These are phyloP conservation scores for Neurospora pannonica DNA, from an alignment of 495 filamentous ascomycete species.

Conservation along the genomic window DNA sequence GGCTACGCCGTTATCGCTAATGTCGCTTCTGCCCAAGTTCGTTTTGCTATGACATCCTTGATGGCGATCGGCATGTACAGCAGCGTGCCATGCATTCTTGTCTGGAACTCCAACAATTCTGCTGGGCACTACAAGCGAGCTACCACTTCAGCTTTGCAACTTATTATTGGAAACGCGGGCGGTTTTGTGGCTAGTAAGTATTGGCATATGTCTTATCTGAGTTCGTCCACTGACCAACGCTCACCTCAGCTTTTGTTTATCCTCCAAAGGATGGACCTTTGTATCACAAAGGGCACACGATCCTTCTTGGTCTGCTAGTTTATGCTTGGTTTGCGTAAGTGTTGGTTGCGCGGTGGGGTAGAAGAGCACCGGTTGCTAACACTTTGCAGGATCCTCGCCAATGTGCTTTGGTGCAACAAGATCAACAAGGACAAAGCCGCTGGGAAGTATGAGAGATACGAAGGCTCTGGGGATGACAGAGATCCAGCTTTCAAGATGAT, in stretches of 20 bases:
- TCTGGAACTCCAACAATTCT: constrained; percentile 51
- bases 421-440: constrained; percentile 54
- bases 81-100: constrained; percentile 62
- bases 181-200: constrained; percentile 36
- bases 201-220: neutral
- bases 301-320: constrained; percentile 48
- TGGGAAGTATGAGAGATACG: constrained; percentile 52
- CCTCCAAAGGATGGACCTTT: constrained; percentile 38
- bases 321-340: constrained; percentile 61
- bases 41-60: constrained; percentile 68
- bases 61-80: constrained; percentile 68
- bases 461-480: constrained; percentile 53
- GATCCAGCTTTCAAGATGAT: constrained; percentile 57
- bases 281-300: constrained; percentile 47
- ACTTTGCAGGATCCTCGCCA: constrained; percentile 44
- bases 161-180: constrained; percentile 40
- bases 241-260: constrained; percentile 43
- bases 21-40: constrained; percentile 44
- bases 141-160: constrained; percentile 35
- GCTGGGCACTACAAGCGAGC: constrained; percentile 38
- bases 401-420: constrained; percentile 57
- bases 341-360: neutral
- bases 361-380: constrained; percentile 10
- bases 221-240: neutral
- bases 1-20: constrained; percentile 41